Base-by-base conservation (phyloP, 1,139 yeast genomes). In the Debaryomycetaceae sp. region DNA sequence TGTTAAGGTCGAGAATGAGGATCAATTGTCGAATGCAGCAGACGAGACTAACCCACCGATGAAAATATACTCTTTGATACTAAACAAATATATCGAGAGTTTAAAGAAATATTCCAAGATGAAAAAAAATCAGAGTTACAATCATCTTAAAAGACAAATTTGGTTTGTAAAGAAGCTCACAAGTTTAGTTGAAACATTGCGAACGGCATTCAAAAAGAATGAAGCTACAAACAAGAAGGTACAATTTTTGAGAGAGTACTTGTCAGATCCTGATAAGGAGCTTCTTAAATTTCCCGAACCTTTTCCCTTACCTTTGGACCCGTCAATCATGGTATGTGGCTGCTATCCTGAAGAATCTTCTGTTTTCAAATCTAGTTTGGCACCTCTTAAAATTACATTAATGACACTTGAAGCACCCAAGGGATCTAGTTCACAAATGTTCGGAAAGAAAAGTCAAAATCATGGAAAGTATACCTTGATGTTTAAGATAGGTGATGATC, bases 401-500 rank as follows among this genome's bases (percentile, higher is more conserved):
- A 83, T 79, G 53, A 84, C 95, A 0, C 68, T 75, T 1, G 46
- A 50, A 31, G 44, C 46, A 6, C 56, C 55, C 24, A 52, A 51
- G 6, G 51, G 49, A 29, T 47, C 53, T 2, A 49, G 62, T 1
- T 54, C 66, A 8, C 72, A 66, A 47, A 54, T 69, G 6, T 69
- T 70, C 51, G 73, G 72, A 1, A 68, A 65, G 44, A 66, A 61
- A 45, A 51, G 55, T 14, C 55, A 56, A 44, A 67, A 65, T 45
- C 62, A 72, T 47, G 87, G 84, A 0, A 74, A 72, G 42, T 95
- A 90, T 62, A 83, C 96, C 4, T 67, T 93, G 38, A 93, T 95
- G 86, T 90, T 90, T 66, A 95, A 95, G 62, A 87, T 87, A 41
- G 99, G 99, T 3, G 99, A 95, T 65, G 99, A 95, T 60, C 70